These are phyloP conservation scores for Ustanciosporium gigantosporum DNA, from an alignment of 1,284 basidiomycete species.

Conservation along the genomic window DNA sequence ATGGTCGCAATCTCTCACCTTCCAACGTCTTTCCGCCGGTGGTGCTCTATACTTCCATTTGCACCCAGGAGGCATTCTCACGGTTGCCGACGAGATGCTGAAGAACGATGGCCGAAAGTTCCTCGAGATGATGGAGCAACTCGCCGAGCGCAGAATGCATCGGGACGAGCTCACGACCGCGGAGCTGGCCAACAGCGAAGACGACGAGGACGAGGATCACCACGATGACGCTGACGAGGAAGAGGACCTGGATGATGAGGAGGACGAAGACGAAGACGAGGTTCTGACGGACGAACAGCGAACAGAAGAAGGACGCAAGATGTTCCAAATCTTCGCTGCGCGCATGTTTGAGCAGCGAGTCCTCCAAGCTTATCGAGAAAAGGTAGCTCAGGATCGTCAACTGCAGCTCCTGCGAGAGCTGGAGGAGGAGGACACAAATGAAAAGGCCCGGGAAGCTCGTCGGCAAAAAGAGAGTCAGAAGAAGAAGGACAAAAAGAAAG, in stretches of 20 bases:
- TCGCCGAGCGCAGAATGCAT: constrained; percentile 89
- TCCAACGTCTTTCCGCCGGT: constrained; percentile 12
- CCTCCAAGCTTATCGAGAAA: constrained; percentile 83
- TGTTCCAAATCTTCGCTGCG: constrained; percentile 99
- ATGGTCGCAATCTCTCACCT: constrained; percentile 3
- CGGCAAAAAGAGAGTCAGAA: constrained; percentile 94
- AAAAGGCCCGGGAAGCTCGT: constrained; percentile 84
- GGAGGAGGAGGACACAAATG: constrained; percentile 81
- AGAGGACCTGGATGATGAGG: constrained; percentile 63
- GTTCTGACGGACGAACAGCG: constrained; percentile 72
- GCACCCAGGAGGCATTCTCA: constrained; percentile 83
- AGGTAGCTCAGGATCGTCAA: constrained; percentile 85
- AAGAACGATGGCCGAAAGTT: constrained; percentile 99
- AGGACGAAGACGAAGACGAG: constrained; percentile 64
- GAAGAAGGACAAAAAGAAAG: constrained; percentile 95
- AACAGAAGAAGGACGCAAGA: constrained; percentile 96
- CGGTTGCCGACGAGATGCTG: constrained; percentile 96
- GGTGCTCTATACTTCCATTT: constrained; percentile 4
- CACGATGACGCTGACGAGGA: constrained; percentile 62
- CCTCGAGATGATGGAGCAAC: constrained; percentile 99
- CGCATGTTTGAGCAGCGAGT: constrained; percentile 99
- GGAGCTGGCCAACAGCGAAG: constrained; percentile 64
- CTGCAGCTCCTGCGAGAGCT: constrained; percentile 82
- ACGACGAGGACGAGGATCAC: constrained; percentile 33
- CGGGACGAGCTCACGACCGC: constrained; percentile 73